Conservation (phyloP, 106 monocot species). For the Gastrodia elata region DNA sequence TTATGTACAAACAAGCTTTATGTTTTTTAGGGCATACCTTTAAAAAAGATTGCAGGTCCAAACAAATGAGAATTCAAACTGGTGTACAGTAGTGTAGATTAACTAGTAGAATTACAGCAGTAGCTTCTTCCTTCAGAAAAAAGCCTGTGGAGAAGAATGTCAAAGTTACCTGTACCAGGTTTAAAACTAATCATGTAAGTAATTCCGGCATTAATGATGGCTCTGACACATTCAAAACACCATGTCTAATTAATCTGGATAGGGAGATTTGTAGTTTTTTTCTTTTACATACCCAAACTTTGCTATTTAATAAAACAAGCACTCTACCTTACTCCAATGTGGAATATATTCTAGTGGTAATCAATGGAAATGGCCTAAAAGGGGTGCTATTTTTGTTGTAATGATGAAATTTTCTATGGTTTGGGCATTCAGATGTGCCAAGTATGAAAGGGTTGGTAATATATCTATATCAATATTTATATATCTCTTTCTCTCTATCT, state of each 20-base stretch:
- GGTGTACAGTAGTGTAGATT: constrained; percentile 85
- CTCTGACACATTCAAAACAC: background rate
- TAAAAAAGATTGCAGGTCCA: constrained; percentile 75
- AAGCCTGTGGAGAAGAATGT: constrained; percentile 87
- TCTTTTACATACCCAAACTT: no score
- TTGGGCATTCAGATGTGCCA: no score
- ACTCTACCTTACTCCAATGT: no score
- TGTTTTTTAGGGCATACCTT: constrained; percentile 95
- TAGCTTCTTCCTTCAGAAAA: constrained; percentile 93
- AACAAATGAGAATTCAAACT: constrained; percentile 88
- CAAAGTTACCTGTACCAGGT: constrained; percentile 66
- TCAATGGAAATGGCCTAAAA: no score
- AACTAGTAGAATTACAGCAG: constrained; percentile 96
- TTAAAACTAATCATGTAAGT: constrained; percentile 49
- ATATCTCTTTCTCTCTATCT: no score
- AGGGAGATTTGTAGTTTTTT: no score
- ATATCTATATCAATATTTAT: no score
- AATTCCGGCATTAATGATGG: constrained; percentile 29
- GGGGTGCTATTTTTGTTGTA: no score
- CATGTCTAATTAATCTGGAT: background rate
- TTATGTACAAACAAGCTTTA: constrained; percentile 60
- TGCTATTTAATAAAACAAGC: no score
- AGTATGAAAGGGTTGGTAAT: no score
- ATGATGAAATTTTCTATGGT: no score
- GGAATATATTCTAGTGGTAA: no score